Percentiles rank a stretch among this genome's conserved stretches.
Conservation (phyloP, 108 stramenopile genomes). For the Fragilariopsis cylindrus region DNA sequence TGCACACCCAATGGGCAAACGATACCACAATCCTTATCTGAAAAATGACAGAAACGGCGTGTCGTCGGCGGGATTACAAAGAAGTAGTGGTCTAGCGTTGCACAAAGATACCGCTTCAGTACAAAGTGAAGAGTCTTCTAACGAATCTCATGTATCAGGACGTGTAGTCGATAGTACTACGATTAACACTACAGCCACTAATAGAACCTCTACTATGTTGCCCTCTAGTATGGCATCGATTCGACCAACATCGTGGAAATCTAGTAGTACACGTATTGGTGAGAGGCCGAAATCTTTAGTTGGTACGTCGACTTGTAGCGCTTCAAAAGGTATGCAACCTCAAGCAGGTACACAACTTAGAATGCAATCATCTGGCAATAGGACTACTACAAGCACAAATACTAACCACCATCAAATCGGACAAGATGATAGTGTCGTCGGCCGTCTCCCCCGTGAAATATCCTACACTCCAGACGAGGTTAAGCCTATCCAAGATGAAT, state of each 20-base stretch:
- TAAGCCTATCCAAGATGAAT: conserved; percentile 40
- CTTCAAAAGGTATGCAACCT: not conserved
- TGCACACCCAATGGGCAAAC: not conserved
- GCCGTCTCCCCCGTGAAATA: conserved; percentile 34
- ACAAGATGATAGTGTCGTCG: not conserved
- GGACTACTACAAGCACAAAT: not conserved
- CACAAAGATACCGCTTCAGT: not conserved
- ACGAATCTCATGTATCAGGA: not conserved
- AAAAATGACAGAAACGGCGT: not conserved
- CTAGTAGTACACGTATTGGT: not conserved
- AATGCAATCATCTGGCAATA: not conserved
- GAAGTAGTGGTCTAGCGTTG: not conserved
- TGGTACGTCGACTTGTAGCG: not conserved
- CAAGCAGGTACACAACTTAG: not conserved
- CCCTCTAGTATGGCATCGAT: conserved; percentile 14
- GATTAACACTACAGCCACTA: not conserved
- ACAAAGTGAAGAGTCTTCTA: not conserved
- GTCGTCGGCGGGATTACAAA: too few relatives aligned
- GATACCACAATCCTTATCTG: not conserved
- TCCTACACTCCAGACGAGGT: conserved; percentile 18
- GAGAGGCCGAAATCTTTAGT: conserved; percentile 2
- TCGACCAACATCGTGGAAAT: conserved; percentile 13
- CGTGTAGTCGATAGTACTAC: not conserved
- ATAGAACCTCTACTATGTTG: not conserved
- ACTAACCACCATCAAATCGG: conserved; percentile 1